Evolutionary conservation across 1,139 yeast species (phyloP).

Genomic region (Scheffersomyces illinoinensis): DNA sequence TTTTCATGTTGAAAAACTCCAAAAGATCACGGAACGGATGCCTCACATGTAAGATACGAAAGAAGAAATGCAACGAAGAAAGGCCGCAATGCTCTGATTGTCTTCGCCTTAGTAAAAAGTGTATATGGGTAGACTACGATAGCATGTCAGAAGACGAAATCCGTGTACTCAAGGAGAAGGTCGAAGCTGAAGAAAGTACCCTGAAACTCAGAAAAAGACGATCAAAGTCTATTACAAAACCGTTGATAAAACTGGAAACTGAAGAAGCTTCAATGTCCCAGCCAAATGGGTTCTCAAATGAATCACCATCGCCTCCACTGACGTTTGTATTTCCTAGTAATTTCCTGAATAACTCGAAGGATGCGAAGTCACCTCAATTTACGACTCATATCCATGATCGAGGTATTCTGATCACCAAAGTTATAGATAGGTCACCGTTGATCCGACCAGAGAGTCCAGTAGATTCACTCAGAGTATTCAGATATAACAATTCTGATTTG

Average conservation of each 20-base stretch:
- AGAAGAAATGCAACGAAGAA: constrained; percentile 71
- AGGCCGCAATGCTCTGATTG: constrained; percentile 59
- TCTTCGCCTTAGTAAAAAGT: constrained; percentile 15
- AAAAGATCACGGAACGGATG: constrained; percentile 60
- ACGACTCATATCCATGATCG: constrained; percentile 1
- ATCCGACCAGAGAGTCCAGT: constrained; percentile 1
- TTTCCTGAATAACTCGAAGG: not conserved
- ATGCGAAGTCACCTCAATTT: not conserved
- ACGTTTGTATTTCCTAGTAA: not conserved
- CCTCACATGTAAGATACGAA: constrained; percentile 67
- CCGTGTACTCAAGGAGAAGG: constrained; percentile 22
- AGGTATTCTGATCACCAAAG: constrained; percentile 3
- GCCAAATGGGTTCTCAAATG: not conserved
- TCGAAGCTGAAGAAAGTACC: constrained; percentile 30
- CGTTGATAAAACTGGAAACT: not conserved
- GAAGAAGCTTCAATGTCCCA: not conserved
- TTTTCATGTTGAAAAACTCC: constrained; percentile 2
- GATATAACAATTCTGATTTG: constrained; percentile 10
- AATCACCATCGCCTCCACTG: not conserved
- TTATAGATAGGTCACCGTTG: not conserved
- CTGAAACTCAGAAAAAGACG: constrained; percentile 38
- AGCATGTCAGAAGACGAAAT: constrained; percentile 30
- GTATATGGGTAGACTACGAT: constrained; percentile 32
- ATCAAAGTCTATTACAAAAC: constrained; percentile 8
- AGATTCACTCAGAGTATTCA: constrained; percentile 7